Base-by-base conservation (phyloP, 306 rosid genomes). In the Hippophae rhamnoides region DNA sequence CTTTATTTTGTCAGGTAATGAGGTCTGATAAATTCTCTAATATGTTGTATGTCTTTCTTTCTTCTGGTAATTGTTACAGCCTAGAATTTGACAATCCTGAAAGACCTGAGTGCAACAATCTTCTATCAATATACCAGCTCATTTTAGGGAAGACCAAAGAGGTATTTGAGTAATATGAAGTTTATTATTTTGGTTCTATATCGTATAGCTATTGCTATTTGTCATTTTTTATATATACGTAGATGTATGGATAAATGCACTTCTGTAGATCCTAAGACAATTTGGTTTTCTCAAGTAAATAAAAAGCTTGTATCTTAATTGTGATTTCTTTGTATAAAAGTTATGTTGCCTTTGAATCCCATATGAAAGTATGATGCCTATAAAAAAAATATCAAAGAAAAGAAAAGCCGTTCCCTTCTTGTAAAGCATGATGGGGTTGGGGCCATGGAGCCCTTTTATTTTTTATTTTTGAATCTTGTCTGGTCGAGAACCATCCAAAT, bases 61-160 rank as follows among this genome's bases (percentile, higher is more conserved):
- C 56, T 53, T 64, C 41, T 78, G 70, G 57, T 65, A 69, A 61
- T 67, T 71, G 62, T 68, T 74, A 54, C 83, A 87, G 99, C 63
- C 51, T 92, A 84, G 96, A 92, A 66, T 83, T 88, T 65, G 90
- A 72, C 73, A 88, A 92, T 82, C 79, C 90, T 18, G 96, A 85
- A 75, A 85, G 99, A 77, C 96, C 98, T 8, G 98, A 92, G 74
- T 92, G 95, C 80, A 76, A 74, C 79, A 90, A 90, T 76, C 96
- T 92, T 78, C 23, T 92, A 59, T 83, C 99, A 65, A 72, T 88
- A 71, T 92, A 85, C 67, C 96, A 88, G 79, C 89, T 92, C 46
- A 31, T 79, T 67, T 76, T 88, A 26, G 87, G 80, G 65, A 87
- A 82, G 83, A 67, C 85, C n/a, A 88, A 92, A 78, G 95, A 85